Evolutionary conservation across 345 rosid species (phyloP).

Genomic region (Iberis pinnata): DNA sequence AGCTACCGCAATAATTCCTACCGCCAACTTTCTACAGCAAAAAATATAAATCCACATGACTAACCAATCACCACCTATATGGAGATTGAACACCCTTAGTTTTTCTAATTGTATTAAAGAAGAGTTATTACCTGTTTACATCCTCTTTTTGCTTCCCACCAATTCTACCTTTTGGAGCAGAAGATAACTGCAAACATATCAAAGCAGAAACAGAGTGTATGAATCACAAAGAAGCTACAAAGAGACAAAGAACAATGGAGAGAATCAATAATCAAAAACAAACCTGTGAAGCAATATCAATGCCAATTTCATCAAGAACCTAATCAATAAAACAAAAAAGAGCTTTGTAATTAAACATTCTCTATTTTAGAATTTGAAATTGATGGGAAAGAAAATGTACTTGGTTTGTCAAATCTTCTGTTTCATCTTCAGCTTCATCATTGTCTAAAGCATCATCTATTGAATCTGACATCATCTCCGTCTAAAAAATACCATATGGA

Average conservation of each 20-base stretch:
- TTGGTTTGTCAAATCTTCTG: constrained; percentile 97
- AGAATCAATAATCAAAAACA: constrained; percentile 17
- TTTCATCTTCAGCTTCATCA: constrained; percentile 98
- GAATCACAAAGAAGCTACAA: constrained; percentile 2
- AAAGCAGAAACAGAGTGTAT: constrained; percentile 8
- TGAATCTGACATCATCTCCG: constrained; percentile 98
- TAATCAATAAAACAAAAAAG: constrained; percentile 25
- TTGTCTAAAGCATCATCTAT: constrained; percentile 96
- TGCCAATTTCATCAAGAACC: constrained; percentile 99
- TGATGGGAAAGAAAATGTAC: constrained; percentile 26
- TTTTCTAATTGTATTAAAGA: too few species aligned
- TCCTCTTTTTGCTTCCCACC: constrained; percentile 53
- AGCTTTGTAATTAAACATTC: not conserved
- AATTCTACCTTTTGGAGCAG: constrained; percentile 79
- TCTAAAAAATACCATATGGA: too few species aligned
- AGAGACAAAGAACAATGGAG: not conserved
- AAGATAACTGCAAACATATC: constrained; percentile 48
- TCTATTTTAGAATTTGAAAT: not conserved
- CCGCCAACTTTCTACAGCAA: too few species aligned
- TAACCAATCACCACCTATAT: too few species aligned
- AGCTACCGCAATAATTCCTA: too few species aligned
- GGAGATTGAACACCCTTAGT: too few species aligned
- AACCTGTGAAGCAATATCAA: constrained; percentile 97
- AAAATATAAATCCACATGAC: too few species aligned
- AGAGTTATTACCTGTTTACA: constrained; percentile 78